A percentile compares a stretch with the other conserved stretches of the same genome.
Evolutionary conservation across 2,329 filamentous ascomycete species (phyloP).

Genomic region (Alternaria ethzedia): DNA sequence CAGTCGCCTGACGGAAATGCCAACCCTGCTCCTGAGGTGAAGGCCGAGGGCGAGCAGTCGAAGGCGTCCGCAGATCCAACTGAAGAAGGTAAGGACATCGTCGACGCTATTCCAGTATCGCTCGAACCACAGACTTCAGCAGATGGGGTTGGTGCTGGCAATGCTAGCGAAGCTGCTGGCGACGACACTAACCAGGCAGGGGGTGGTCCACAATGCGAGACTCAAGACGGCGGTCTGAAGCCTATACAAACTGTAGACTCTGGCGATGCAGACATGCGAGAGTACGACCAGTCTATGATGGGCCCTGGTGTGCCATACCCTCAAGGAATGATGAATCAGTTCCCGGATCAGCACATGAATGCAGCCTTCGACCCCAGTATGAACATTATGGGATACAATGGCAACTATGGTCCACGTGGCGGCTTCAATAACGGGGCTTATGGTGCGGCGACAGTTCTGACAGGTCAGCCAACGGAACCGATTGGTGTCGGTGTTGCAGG

Average conservation of each 20-base stretch:
- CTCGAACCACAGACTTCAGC: slow-evolving; percentile 7
- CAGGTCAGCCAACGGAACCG: slow-evolving; percentile 42
- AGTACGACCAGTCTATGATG: slow-evolving; percentile 39
- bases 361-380: slow-evolving; percentile 47
- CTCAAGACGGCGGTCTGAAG: slow-evolving; percentile 31
- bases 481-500: slow-evolving; percentile 66
- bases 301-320: slow-evolving; percentile 31
- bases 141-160: slow-evolving; percentile 8
- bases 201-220: slow-evolving; percentile 18
- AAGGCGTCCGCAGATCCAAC: slow-evolving; percentile 28
- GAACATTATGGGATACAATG: slow-evolving; percentile 48
- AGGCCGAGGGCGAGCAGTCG: slow-evolving; percentile 38
- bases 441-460: slow-evolving; percentile 47
- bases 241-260: slow-evolving; percentile 46
- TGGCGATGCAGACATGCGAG: slow-evolving; percentile 28
- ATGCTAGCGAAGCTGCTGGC: slow-evolving; percentile 15
- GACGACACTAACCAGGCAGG: slow-evolving; percentile 27
- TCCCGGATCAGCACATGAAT: slow-evolving; percentile 60
- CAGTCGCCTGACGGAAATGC: slow-evolving; percentile 38
- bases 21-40: slow-evolving; percentile 41
- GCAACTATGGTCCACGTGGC: slow-evolving; percentile 54
- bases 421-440: slow-evolving; percentile 49
- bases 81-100: slow-evolving; percentile 40
- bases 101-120: slow-evolving; percentile 12
- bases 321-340: slow-evolving; percentile 49